phyloP scores from a whole-genome alignment of 2,329 filamentous ascomycete species.

The Scolecobasidium constrictum region DNA sequence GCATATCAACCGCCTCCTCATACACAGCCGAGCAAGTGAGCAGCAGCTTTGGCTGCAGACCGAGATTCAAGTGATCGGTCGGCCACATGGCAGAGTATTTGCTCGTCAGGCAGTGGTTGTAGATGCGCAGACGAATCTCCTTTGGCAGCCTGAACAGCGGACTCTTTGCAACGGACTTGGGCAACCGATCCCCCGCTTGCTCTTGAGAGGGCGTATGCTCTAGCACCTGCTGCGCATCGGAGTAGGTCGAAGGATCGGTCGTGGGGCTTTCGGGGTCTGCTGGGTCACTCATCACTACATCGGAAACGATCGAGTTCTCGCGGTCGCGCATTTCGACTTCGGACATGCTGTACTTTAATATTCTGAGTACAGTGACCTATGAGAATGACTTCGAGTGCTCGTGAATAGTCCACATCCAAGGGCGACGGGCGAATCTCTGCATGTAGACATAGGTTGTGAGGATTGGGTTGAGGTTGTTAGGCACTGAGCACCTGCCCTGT shows the following conservation, averaged over 20 bases:
- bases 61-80: slow-evolving; percentile 11
- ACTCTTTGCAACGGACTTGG: slow-evolving; percentile 1
- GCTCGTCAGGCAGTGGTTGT: slow-evolving; percentile 22
- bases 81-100: slow-evolving; percentile 10
- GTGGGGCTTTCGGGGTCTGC: not conserved
- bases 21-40: slow-evolving; percentile 20
- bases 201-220: not conserved
- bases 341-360: too few species aligned
- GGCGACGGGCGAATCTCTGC: too few species aligned
- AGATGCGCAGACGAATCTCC: slow-evolving; percentile 25
- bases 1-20: slow-evolving; percentile 21
- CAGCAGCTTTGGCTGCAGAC: slow-evolving; percentile 20
- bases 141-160: slow-evolving; percentile 24
- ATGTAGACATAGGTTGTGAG: too few species aligned
- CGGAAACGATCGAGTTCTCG: not conserved
- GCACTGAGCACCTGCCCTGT: too few species aligned
- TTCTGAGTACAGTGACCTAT: too few species aligned
- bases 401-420: too few species aligned
- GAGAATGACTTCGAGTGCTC: too few species aligned
- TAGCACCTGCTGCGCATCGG: not conserved
- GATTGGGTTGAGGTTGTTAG: too few species aligned
- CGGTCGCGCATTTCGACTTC: not conserved
- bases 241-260: not conserved
- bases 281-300: not conserved
- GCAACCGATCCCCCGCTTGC: not conserved